Conservation (phyloP, 495 filamentous ascomycete species). For the Hypoxylon fragiforme region DNA sequence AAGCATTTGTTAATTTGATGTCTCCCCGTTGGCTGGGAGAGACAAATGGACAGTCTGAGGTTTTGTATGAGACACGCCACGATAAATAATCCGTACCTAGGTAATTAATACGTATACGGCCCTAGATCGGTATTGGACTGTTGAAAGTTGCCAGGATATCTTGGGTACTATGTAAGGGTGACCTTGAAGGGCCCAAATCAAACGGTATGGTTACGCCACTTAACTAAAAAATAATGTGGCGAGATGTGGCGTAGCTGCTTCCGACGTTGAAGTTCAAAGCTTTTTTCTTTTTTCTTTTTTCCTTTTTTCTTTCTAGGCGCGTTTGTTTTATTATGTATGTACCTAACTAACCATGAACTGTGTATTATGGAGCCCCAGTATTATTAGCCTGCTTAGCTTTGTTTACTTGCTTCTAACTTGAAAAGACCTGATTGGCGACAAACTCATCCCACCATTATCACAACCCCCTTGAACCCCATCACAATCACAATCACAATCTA, state of each 20-base stretch:
- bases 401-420: slow-evolving; percentile 15
- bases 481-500: too few relatives aligned
- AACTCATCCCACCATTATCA: slow-evolving; percentile 12
- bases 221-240: slow-evolving; percentile 17
- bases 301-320: too few relatives aligned
- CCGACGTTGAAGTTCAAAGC: neutral
- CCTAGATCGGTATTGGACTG: too few relatives aligned
- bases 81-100: neutral
- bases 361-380: neutral
- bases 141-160: slow-evolving; percentile 1
- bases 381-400: too few relatives aligned
- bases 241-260: too few relatives aligned
- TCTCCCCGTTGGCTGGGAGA: slow-evolving; percentile 27
- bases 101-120: too few relatives aligned
- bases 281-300: too few relatives aligned
- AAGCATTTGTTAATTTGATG: slow-evolving; percentile 31
- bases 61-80: slow-evolving; percentile 16
- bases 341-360: too few relatives aligned
- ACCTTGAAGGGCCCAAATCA: too few relatives aligned
- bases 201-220: slow-evolving; percentile 14
- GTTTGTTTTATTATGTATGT: too few relatives aligned
- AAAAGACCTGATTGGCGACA: slow-evolving; percentile 17
- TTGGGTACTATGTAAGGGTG: too few relatives aligned
- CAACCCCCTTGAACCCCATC: neutral
- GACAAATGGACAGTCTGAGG: slow-evolving; percentile 1